Evolutionary conservation across 306 rosid genomes (phyloP).

Genomic region (Prunus mume): DNA sequence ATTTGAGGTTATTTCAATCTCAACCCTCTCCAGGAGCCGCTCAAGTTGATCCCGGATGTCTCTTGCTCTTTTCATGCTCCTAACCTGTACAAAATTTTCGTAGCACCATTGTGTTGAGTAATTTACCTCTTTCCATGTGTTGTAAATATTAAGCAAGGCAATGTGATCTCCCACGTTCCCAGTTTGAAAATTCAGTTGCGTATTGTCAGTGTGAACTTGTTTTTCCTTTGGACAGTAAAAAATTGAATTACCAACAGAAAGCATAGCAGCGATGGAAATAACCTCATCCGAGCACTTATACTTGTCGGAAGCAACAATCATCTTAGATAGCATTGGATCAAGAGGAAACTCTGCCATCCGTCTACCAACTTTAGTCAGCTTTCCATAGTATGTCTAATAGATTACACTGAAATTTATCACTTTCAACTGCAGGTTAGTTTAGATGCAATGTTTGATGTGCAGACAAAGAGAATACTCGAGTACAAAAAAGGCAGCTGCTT

Average conservation of each 20-base stretch:
- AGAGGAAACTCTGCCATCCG: conserved; percentile 96
- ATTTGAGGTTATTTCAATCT: conserved; percentile 45
- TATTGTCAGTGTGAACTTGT: conserved; percentile 91
- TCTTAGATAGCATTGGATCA: conserved; percentile 91
- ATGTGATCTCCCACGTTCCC: conserved; percentile 89
- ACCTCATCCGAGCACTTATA: conserved; percentile 81
- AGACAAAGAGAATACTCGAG: too few relatives aligned
- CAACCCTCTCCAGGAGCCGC: conserved; percentile 76
- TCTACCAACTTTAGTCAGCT: conserved; percentile 80
- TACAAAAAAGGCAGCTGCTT: too few relatives aligned
- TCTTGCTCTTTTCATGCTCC: conserved; percentile 95
- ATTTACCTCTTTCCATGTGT: conserved; percentile 84
- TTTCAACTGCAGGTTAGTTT: too few relatives aligned
- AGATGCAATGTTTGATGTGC: too few relatives aligned
- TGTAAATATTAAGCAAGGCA: conserved; percentile 76
- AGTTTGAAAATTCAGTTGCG: conserved; percentile 69
- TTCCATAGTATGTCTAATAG: conserved; percentile 27
- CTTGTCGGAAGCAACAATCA: conserved; percentile 83
- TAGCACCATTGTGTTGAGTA: conserved; percentile 90
- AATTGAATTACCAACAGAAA: conserved; percentile 79
- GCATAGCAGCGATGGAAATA: conserved; percentile 84
- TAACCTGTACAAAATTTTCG: conserved; percentile 82
- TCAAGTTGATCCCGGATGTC: conserved; percentile 86
- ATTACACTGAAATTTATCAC: too few relatives aligned
- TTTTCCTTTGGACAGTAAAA: conserved; percentile 88